These are phyloP conservation scores for Neofusicoccum umdonicola DNA, from an alignment of 2,329 filamentous ascomycete species.

Conservation along the genomic window DNA sequence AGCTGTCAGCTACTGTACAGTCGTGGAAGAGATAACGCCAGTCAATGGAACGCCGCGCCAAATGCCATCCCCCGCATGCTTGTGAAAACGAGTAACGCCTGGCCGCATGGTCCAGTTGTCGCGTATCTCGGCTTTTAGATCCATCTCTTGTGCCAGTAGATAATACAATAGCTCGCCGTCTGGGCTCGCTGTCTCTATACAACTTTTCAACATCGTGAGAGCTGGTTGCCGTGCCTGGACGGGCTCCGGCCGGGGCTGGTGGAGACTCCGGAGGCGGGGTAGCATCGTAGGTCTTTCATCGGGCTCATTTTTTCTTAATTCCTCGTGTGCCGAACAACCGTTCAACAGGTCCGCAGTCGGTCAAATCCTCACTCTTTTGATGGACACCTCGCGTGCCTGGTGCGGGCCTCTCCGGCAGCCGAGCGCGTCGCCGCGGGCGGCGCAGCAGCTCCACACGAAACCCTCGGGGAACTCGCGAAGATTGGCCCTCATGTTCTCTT, in stretches of 20 bases:
- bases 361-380: constrained; percentile 11
- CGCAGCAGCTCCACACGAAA: constrained; percentile 13
- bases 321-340: background rate
- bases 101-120: background rate
- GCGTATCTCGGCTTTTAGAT: background rate
- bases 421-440: background rate
- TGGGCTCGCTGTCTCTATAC: background rate
- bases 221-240: background rate
- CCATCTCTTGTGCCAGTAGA: background rate
- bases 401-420: constrained; percentile 13
- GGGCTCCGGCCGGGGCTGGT: too few relatives aligned
- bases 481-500: constrained; percentile 2
- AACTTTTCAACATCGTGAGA: background rate
- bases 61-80: background rate
- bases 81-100: background rate
- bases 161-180: background rate
- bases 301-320: background rate
- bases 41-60: background rate
- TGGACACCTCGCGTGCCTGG: constrained; percentile 1
- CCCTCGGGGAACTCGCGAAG: background rate
- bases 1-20: background rate
- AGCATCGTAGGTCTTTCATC: too few relatives aligned
- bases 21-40: background rate
- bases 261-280: too few relatives aligned
- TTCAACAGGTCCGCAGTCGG: background rate